These are phyloP conservation scores for Tylopilus sp. DNA, from an alignment of 768 basidiomycete genomes.

Conservation along the genomic window DNA sequence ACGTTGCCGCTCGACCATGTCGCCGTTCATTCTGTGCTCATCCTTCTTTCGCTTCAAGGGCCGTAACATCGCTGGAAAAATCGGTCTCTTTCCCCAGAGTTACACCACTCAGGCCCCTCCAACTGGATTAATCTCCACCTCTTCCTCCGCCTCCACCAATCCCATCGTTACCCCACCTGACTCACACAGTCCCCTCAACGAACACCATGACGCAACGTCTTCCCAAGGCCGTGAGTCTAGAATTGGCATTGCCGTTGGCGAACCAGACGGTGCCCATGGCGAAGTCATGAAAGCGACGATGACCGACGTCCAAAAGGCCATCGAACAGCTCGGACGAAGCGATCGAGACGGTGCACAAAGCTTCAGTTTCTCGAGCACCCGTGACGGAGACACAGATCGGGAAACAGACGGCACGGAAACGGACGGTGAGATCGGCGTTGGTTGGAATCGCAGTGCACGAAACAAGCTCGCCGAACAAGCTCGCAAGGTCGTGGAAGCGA, in stretches of 20 bases:
- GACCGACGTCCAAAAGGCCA: constrained; percentile 87
- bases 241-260: constrained; percentile 27
- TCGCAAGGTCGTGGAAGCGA: constrained; percentile 51
- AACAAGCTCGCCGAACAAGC: constrained; percentile 70
- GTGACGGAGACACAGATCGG: constrained; percentile 47
- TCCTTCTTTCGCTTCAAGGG: constrained; percentile 49
- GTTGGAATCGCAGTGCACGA: constrained; percentile 64
- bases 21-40: constrained; percentile 25
- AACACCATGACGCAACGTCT: constrained; percentile 44
- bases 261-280: constrained; percentile 29
- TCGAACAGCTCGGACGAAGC: constrained; percentile 73
- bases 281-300: constrained; percentile 84
- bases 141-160: constrained; percentile 23
- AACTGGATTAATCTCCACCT: constrained; percentile 23
- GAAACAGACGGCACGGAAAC: constrained; percentile 47
- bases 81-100: constrained; percentile 88
- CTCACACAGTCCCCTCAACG: constrained; percentile 42
- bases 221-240: constrained; percentile 24
- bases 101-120: constrained; percentile 72
- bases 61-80: constrained; percentile 72
- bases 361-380: constrained; percentile 74
- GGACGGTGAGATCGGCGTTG: constrained; percentile 52
- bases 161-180: constrained; percentile 20
- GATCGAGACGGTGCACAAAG: constrained; percentile 60
- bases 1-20: constrained; percentile 23